Conservation (phyloP, 306 rosid species). For the Trifolium dubium region DNA sequence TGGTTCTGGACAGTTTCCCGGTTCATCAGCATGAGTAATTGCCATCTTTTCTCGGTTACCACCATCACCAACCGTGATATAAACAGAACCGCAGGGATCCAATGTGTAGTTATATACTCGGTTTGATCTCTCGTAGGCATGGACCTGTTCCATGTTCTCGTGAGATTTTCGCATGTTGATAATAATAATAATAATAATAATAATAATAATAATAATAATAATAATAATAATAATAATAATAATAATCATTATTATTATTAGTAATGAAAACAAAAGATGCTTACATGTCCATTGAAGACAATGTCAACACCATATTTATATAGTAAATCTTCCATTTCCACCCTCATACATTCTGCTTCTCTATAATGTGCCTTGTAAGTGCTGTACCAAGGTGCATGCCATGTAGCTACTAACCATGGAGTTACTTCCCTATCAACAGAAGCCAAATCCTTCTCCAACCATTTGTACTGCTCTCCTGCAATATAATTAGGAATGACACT, state of each 20-base stretch:
- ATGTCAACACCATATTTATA: conserved; percentile 73
- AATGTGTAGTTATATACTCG: conserved; percentile 86
- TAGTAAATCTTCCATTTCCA: conserved; percentile 78
- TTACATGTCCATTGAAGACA: conserved; percentile 90
- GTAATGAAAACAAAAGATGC: conserved; percentile 39
- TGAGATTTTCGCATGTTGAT: not conserved
- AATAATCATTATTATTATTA: not conserved
- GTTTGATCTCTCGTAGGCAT: conserved; percentile 92
- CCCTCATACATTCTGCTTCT: conserved; percentile 95
- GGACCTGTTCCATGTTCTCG: conserved; percentile 63
- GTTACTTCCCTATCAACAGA: conserved; percentile 73
- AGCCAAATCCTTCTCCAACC: conserved; percentile 85
- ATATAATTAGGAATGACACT: conserved; percentile 8
- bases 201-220: too few relatives aligned
- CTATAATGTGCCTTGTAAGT: conserved; percentile 80
- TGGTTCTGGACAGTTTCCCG: conserved; percentile 88
- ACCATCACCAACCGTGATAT: conserved; percentile 83
- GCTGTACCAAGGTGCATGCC: conserved; percentile 98
- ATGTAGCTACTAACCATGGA: conserved; percentile 91
- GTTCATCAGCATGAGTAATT: conserved; percentile 74
- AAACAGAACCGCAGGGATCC: conserved; percentile 85
- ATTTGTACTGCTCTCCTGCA: conserved; percentile 77
- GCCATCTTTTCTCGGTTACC: conserved; percentile 92
- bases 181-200: not conserved
- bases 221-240: too few relatives aligned